phyloP scores from a whole-genome alignment of 257 asterid species.

The Perilla frutescens region DNA sequence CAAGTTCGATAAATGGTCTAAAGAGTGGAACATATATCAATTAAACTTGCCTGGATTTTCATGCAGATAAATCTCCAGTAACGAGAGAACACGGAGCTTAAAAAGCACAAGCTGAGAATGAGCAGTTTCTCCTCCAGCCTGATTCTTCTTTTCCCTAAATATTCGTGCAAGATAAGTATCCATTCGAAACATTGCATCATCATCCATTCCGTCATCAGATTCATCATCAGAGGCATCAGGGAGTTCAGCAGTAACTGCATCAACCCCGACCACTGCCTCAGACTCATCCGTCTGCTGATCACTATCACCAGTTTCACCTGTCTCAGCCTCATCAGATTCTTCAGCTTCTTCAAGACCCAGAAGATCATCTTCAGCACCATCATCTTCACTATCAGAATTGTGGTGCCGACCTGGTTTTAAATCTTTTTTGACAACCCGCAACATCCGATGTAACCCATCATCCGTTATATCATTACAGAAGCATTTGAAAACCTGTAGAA shows the following conservation, averaged over 20 bases:
- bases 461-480: conserved; percentile 73
- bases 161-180: conserved; percentile 73
- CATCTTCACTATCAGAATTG: conserved; percentile 67
- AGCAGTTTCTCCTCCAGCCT: conserved; percentile 89
- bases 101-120: conserved; percentile 97
- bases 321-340: conserved; percentile 86
- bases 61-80: conserved; percentile 90
- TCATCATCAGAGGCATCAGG: conserved; percentile 81
- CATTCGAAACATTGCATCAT: conserved; percentile 93
- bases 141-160: conserved; percentile 77
- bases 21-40: not conserved
- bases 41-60: conserved; percentile 91
- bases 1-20: not conserved
- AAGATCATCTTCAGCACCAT: conserved; percentile 71
- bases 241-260: conserved; percentile 49
- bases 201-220: conserved; percentile 93
- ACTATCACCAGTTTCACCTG: conserved; percentile 76
- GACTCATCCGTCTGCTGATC: conserved; percentile 85
- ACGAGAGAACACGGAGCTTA: conserved; percentile 92
- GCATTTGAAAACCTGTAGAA: conserved; percentile 76
- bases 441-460: conserved; percentile 82
- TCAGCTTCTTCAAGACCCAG: conserved; percentile 87
- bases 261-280: conserved; percentile 64
- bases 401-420: conserved; percentile 89
- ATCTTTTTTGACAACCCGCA: conserved; percentile 86